Evolutionary conservation across 306 rosid genomes (phyloP), one percentile per base, ranked within the genome.

Genomic region (Mucuna pruriens): DNA sequence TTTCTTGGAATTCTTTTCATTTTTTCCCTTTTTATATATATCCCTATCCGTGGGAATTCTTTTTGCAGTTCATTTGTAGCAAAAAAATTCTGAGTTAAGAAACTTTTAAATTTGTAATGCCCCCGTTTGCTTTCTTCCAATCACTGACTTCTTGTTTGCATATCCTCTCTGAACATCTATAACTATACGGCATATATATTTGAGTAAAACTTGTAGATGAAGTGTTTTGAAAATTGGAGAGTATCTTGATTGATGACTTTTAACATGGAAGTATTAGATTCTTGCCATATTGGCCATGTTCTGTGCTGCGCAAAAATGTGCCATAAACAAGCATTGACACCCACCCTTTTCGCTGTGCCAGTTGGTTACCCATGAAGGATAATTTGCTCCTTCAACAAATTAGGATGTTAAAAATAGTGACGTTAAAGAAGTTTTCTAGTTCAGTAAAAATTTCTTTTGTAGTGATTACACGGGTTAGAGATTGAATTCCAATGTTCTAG

Each of bases 51-150:
- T 87, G 88, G 90, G 93, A 89, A 94, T 94, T 94, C 98, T 94
- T 96, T 96, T 96, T 96, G 98, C 97, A 96, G 98, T 92, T 90
- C 81, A 89, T 85, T 92, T 96, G 92, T 92, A 92, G 97, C 90
- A 79, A 83, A 87, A 83, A 87, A 84, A 57, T 85, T 90, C 83
- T 88, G 90, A 88, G 87, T 88, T 80, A 89, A 89, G 87, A 87
- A 79, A 85, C 84, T 83, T 87, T 80, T 84, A 85, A 77, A 82
- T 83, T 88, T 88, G 82, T 89, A 64, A 48, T 87, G 69, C 74
- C 19, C 19, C 42, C 63, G 8, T 77, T 78, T 80, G 51, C 76
- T 44, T 36, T 75, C 6, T 60, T 80, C 62, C 29, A 20, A 55
- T 54, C 68, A 25, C 71, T 76, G 0, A 1, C 11, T 25, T 57